These are phyloP conservation scores for Aspergillus latus DNA, from an alignment of 2,329 filamentous ascomycete species.

Conservation along the genomic window DNA sequence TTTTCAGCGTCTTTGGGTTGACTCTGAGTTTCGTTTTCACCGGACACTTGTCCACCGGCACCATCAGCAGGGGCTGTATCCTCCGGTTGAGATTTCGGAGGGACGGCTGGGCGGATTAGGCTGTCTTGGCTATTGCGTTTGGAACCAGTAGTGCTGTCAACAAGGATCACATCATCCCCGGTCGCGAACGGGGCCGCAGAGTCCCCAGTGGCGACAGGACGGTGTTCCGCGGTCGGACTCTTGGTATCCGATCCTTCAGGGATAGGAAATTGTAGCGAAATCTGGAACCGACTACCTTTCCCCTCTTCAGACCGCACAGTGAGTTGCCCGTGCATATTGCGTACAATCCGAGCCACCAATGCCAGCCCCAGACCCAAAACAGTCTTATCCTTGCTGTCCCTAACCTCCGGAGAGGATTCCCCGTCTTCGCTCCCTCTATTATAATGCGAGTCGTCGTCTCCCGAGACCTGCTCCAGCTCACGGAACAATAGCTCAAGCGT, in stretches of 20 bases:
- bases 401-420: background rate
- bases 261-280: slow-evolving; percentile 73
- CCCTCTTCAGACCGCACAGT: slow-evolving; percentile 80
- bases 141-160: slow-evolving; percentile 29
- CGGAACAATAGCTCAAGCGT: slow-evolving; percentile 62
- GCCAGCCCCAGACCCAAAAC: slow-evolving; percentile 81
- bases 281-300: slow-evolving; percentile 77
- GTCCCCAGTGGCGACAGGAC: slow-evolving; percentile 19
- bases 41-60: background rate
- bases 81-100: background rate
- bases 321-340: slow-evolving; percentile 88
- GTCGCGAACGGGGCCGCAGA: slow-evolving; percentile 10
- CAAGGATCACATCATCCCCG: slow-evolving; percentile 41
- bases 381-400: slow-evolving; percentile 32
- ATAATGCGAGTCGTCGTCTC: slow-evolving; percentile 51
- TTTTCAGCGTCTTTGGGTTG: background rate
- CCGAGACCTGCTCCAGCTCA: slow-evolving; percentile 66
- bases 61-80: background rate
- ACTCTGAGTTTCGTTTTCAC: no score
- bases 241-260: slow-evolving; percentile 36
- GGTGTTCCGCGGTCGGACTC: slow-evolving; percentile 2
- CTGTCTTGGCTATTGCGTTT: slow-evolving; percentile 7
- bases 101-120: slow-evolving; percentile 1
- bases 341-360: slow-evolving; percentile 78
- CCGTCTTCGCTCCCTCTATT: slow-evolving; percentile 18